A percentile compares a stretch with the other conserved stretches of the same genome.
These are phyloP conservation scores for Ceratobasidium sp. DNA, from an alignment of 1,284 basidiomycete species.

Conservation along the genomic window DNA sequence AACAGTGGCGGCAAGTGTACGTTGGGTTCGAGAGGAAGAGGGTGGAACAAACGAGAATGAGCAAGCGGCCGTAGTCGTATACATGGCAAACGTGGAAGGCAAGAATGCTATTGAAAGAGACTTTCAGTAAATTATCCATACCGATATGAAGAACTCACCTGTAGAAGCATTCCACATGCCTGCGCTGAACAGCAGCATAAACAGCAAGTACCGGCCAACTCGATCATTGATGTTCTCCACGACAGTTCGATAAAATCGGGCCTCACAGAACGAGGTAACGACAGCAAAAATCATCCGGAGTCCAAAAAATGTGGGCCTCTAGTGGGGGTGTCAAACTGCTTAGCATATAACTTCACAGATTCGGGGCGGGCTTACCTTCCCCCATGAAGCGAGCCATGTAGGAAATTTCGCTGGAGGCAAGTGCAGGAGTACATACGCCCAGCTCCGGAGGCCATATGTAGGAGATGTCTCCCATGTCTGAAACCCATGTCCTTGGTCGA, in stretches of 20 bases:
- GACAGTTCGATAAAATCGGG: conserved; percentile 86
- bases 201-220: conserved; percentile 91
- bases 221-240: conserved; percentile 87
- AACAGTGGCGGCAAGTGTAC: conserved; percentile 75
- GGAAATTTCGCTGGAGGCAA: conserved; percentile 52
- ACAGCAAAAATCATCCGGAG: conserved; percentile 84
- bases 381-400: conserved; percentile 55
- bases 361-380: conserved; percentile 58
- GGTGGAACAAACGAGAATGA: conserved; percentile 82
- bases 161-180: conserved; percentile 94
- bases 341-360: conserved; percentile 56
- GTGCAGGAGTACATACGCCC: conserved; percentile 91
- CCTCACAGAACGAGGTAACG: conserved; percentile 84
- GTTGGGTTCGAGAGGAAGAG: conserved; percentile 65
- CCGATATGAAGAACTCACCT: conserved; percentile 64
- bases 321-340: conserved; percentile 47
- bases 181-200: conserved; percentile 85
- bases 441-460: conserved; percentile 89
- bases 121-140: conserved; percentile 24
- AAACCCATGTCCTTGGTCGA: conserved; percentile 86
- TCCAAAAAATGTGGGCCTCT: conserved; percentile 90
- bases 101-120: conserved; percentile 75
- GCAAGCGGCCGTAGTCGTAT: conserved; percentile 85
- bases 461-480: conserved; percentile 99
- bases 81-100: conserved; percentile 96